Evolutionary conservation across 2,329 filamentous ascomycete species (phyloP).

Genomic region (Aspergillus texensis): DNA sequence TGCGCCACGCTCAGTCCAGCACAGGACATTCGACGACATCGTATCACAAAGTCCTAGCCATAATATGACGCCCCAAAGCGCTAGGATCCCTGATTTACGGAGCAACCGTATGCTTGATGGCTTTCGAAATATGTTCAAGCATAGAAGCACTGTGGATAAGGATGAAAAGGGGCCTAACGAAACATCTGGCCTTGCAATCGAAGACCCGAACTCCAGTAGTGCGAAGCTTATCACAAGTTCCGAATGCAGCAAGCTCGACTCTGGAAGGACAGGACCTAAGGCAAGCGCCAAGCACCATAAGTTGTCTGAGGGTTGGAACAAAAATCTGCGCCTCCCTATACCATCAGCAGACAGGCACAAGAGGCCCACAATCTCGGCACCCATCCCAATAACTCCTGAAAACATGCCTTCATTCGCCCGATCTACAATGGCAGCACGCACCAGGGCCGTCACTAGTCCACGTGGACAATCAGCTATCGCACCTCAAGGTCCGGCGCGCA

Average conservation of each 20-base stretch:
- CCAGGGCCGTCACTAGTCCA: slow-evolving; percentile 13
- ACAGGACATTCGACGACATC: slow-evolving; percentile 15
- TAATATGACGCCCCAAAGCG: background rate
- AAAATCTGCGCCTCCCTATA: slow-evolving; percentile 14
- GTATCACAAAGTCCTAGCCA: slow-evolving; percentile 1
- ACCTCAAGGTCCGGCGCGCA: slow-evolving; percentile 11
- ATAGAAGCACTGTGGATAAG: slow-evolving; percentile 13
- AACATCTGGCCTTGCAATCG: background rate
- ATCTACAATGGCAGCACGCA: slow-evolving; percentile 22
- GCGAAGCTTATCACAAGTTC: background rate
- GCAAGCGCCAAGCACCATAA: slow-evolving; percentile 11
- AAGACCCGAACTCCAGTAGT: slow-evolving; percentile 5
- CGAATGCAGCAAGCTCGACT: slow-evolving; percentile 4
- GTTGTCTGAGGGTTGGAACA: slow-evolving; percentile 19
- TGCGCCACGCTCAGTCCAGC: background rate
- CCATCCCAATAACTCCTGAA: background rate
- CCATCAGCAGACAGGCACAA: background rate
- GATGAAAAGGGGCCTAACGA: slow-evolving; percentile 8
- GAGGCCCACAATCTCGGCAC: background rate
- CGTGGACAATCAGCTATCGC: background rate
- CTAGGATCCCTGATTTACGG: slow-evolving; percentile 15
- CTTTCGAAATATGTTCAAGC: slow-evolving; percentile 26
- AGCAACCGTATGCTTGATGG: slow-evolving; percentile 20
- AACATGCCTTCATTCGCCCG: slow-evolving; percentile 20
- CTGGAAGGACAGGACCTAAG: slow-evolving; percentile 7